Conservation (phyloP, 495 filamentous ascomycete genomes). For the Talaromyces borbonicus region DNA sequence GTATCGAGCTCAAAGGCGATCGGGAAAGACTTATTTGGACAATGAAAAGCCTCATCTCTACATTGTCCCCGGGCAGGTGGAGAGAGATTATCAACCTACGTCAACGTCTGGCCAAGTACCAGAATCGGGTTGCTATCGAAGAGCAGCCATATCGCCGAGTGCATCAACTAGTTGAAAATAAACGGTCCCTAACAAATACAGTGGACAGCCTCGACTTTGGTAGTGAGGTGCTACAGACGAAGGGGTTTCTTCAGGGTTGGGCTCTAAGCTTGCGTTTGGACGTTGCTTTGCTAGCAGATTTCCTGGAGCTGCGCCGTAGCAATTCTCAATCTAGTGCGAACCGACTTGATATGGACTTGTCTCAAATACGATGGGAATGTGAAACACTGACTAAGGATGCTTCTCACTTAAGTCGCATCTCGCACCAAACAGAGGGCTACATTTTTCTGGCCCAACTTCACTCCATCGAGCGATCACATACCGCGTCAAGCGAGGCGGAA, state of each 20-base stretch:
- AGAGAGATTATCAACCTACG: slow-evolving; percentile 28
- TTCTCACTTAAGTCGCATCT: slow-evolving; percentile 5
- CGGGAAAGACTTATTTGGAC: neutral
- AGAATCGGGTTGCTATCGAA: slow-evolving; percentile 30
- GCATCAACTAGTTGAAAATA: slow-evolving; percentile 40
- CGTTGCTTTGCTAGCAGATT: slow-evolving; percentile 45
- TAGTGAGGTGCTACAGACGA: slow-evolving; percentile 33
- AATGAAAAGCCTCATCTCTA: neutral
- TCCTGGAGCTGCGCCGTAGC: slow-evolving; percentile 26
- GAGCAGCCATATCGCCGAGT: slow-evolving; percentile 56
- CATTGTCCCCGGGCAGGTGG: slow-evolving; percentile 22
- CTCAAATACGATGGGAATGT: slow-evolving; percentile 24
- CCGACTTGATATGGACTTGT: slow-evolving; percentile 24
- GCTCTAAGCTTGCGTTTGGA: slow-evolving; percentile 46
- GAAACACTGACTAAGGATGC: slow-evolving; percentile 9
- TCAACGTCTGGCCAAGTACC: slow-evolving; percentile 31
- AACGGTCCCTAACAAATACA: slow-evolving; percentile 28
- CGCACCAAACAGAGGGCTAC: slow-evolving; percentile 21
- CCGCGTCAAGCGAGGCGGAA: neutral
- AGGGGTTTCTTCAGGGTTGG: slow-evolving; percentile 37
- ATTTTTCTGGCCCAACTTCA: slow-evolving; percentile 27
- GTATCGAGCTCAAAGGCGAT: neutral
- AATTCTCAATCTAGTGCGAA: neutral
- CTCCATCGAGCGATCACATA: slow-evolving; percentile 21
- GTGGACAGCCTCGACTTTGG: slow-evolving; percentile 28